Base-by-base conservation (phyloP, 257 asterid genomes). In the Salvia splendens region DNA sequence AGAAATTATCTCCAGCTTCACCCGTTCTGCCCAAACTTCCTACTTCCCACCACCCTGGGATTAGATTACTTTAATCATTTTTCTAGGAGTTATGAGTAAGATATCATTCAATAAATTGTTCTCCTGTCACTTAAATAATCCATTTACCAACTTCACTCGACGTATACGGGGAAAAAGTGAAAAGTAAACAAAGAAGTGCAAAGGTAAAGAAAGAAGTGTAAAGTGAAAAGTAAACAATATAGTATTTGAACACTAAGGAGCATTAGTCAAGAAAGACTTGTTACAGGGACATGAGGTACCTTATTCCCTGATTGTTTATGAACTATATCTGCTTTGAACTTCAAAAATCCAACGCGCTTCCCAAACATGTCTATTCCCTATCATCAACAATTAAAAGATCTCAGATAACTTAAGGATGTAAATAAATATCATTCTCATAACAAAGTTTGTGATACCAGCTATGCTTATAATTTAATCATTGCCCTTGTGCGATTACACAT, bases 301-400 rank as follows among this genome's bases (percentile, higher is more conserved):
- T 81, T 84, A 49, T 70, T 72, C 77, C 98, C 98, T 0, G 90
- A 84, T 81, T 81, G 83, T 75, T 87, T 86, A 65, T 92, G 89
- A 33, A 84, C 54, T 61, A 89, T 78, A 67, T 89, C 98, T 48
- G 98, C 98, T 77, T 81, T 86, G 80, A 92, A 92, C 78, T 92
- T 92, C 33, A 92, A 78, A 85, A 92, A 92, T 28, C 98, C 98
- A 78, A 89, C 87, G 53, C 92, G 95, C 64, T 81, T 86, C 54
- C 97, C 98, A 72, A 92, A 92, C 98, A 92, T 92, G 79, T 92
- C 98, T 54, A 89, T 89, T 14, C 84, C 86, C 98, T 92, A 81
- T 28, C 65, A 78, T 69, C 30, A 77, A 75, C 41, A 78, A 78
- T 14, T 30, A 49, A 57, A 77, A 33, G 5, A 46, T 33, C 64